Evolutionary conservation across 1,284 basidiomycete species (phyloP), one percentile per base, ranked within the genome.

Genomic region (Microbotryum violaceum): DNA sequence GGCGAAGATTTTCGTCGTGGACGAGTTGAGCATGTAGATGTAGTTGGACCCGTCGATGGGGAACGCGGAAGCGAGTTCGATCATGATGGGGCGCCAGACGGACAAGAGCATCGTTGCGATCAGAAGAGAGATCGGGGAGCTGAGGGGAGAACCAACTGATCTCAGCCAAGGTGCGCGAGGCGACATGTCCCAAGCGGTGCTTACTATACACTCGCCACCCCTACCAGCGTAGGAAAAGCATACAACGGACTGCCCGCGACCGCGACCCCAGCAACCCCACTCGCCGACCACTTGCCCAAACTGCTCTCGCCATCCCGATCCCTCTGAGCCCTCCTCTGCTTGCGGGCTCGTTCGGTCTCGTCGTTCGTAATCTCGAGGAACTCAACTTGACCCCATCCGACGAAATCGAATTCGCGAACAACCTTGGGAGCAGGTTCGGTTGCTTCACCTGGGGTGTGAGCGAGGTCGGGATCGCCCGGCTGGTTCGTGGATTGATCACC

Each of bases 161-260:
- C 31, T 6, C 25, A 33, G 14, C 37, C 9, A 42, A 42, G 37
- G 37, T 18, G 37, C 37, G 16, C 6, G 14, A 42, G 37, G 37
- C 18, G 37, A 18, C 5, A 3, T 16, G 37, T 16, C 1, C 12
- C 1, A 18, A 1, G 46, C 20, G 20, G 6, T 2, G 55, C 60
- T 16, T 27, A 62, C 56, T 82, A 85, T 45, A 83, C 77, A 45
- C 82, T 80, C 8, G 81, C 79, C 18, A 81, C 80, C 0, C 78
- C 80, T 21, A 84, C 79, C 2, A 87, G 82, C 1, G 81, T 81
- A 16, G 86, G 86, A 46, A 87, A 75, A 1, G 85, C 81, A 67
- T 87, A 87, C 66, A 87, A 86, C 1, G 86, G 82, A 56, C 84
- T 81, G 31, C 86, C 85, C 18, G 85, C 77, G 3, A 87, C 79